Base-by-base conservation (phyloP, 108 stramenopile genomes). In the Fistulifera solaris region DNA sequence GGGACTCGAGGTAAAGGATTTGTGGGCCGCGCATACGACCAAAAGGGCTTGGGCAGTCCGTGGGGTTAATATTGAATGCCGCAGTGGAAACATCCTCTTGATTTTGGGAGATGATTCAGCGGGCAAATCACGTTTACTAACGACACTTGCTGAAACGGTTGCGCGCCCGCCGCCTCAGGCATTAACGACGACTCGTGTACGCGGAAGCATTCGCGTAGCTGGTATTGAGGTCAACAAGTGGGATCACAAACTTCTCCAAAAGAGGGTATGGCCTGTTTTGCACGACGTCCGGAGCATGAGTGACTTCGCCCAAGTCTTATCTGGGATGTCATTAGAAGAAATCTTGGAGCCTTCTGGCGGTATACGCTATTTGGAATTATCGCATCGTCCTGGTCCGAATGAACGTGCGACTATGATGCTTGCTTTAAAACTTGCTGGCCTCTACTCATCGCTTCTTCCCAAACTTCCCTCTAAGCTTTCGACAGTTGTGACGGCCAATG, bases 1-100 rank as follows among this genome's bases (percentile, higher is more conserved):
- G 46, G 90, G 90, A 0, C 40, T 93, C 5, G 63, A 35, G 18
- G 86, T 93, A 12, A 56, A 66, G 18, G 86, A 93, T 63, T 66
- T 93, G 15, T 93, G 89, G 94, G 81, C 81, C 23, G 86, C 86
- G n/a, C 85, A 83, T 56, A 62, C 75, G 25, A 66, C 71, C 15
- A 72, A 73, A 48, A 65, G 77, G 49, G 78, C 81, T 16, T 94
- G 81, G 89, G 87, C 86, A 55, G 73, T 76, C 17, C 79, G 80
- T 27, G 90, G 90, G 19, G 82, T 81, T n/a, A 84, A 75, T 55
- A 38, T 88, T 13, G 49, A 71, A 39, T 85, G 80, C 50, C 62
- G 48, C 44, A 83, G 76, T 63, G 86, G 86, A 18, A 84, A 93
- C 62, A 66, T 93, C 2, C 56, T 85, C 11, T 68, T 78, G 21